Base-by-base conservation (phyloP, 2,329 filamentous ascomycete genomes). In the Apiospora malaysiana region DNA sequence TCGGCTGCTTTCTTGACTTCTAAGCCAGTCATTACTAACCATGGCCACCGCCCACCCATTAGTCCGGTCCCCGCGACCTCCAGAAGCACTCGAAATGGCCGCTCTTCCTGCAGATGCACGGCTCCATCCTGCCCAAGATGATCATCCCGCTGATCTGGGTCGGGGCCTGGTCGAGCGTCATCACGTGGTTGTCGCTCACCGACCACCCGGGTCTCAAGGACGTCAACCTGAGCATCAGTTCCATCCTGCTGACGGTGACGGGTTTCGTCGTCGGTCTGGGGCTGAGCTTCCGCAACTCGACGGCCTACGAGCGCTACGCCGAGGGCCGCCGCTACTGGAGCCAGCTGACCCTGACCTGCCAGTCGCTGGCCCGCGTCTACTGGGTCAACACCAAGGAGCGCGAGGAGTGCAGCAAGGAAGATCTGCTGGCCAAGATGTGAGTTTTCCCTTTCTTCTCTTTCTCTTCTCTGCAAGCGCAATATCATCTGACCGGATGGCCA, bases 181-280 rank as follows among this genome's bases (percentile, higher is more conserved):
- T 95, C 74, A 93, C 91, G 27, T 83, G 80, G 56, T 82, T 91
- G 72, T 86, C 83, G 14, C 42, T 45, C 76, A 83, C 72, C 83
- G 82, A 45, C 42, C 42, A 45, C 42, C 42, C 82, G 88, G 10
- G 10, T 7, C 10, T 32, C 32, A 32, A 32, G 32, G 21, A 16
- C 51, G 32, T 27, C 25, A 74, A 73, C 25, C 71, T 91, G 23
- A 86, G 86, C 65, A 89, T 94, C 73, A 86, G 87, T 78, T 89
- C 86, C 25, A 86, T 93, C 59, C 85, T 95, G 23, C 86, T 95
- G 66, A 95, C 93, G 0, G 90, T 95, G 23, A 89, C 93, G 37
- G 93, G 93, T 90, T 95, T 95, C 82, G 92, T 95, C 71, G 92
- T 95, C 77, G 91, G 91, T 88, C 81, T 95, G 78, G 88, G 92